Percentiles rank a stretch among this genome's conserved stretches.
Conservation (phyloP, 495 filamentous ascomycete species). For the Penicillium pulvis region DNA sequence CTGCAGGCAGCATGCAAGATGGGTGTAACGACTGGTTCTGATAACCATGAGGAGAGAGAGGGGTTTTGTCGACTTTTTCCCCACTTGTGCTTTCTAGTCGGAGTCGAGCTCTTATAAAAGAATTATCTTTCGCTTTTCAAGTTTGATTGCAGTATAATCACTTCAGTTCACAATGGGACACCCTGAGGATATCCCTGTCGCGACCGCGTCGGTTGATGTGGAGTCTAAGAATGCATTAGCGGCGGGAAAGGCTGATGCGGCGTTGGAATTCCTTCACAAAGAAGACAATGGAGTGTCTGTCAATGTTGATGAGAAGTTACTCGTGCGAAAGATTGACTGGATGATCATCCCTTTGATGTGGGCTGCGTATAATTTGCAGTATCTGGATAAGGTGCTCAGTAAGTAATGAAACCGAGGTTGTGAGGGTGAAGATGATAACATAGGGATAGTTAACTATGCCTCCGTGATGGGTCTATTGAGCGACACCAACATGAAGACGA, state of each 20-base stretch:
- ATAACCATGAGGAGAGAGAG: not conserved
- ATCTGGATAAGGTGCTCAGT: conserved; percentile 64
- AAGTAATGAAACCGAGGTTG: not conserved
- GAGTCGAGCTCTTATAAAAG: not conserved
- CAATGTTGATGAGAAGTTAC: conserved; percentile 34
- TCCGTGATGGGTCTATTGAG: conserved; percentile 59
- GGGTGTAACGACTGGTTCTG: not conserved
- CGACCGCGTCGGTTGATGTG: conserved; percentile 13
- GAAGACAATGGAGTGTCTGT: conserved; percentile 17
- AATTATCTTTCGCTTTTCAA: not conserved
- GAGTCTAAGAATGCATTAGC: conserved; percentile 22
- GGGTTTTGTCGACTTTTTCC: not conserved
- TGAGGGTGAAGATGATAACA: not conserved
- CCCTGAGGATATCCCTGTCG: conserved; percentile 10
- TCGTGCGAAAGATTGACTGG: conserved; percentile 45
- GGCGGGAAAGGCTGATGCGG: conserved; percentile 29
- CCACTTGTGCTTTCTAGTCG: not conserved
- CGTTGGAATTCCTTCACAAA: conserved; percentile 29
- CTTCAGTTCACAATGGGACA: conserved; percentile 10
- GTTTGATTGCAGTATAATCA: not conserved
- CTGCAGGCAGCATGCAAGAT: not conserved
- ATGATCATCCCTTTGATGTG: conserved; percentile 46
- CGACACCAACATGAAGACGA: conserved; percentile 51
- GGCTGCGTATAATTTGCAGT: conserved; percentile 63
- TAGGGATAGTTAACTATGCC: conserved; percentile 48